Evolutionary conservation across 1,284 basidiomycete genomes (phyloP).

Genomic region (Ustilago hordei): DNA sequence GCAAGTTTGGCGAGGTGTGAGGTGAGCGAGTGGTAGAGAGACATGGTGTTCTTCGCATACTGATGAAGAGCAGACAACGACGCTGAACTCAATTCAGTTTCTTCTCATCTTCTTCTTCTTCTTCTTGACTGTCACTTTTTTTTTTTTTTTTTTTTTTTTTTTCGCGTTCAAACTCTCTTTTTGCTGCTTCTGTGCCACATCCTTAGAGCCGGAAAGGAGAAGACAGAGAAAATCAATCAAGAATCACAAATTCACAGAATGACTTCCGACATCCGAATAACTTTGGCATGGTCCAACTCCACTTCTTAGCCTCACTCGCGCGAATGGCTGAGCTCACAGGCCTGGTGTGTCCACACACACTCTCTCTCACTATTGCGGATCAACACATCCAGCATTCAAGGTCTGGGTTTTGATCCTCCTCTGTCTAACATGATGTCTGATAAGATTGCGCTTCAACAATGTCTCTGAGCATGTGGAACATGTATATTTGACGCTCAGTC

Average conservation of each 20-base stretch:
- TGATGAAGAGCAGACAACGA: background rate
- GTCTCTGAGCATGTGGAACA: too few relatives aligned
- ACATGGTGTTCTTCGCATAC: background rate
- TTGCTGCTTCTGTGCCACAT: background rate
- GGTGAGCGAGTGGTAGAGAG: background rate
- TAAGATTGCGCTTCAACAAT: background rate
- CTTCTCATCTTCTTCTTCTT: background rate
- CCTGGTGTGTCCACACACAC: background rate
- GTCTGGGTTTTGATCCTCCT: background rate
- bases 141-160: background rate
- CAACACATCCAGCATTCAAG: background rate
- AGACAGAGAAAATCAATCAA: background rate
- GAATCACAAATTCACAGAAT: conserved; percentile 11
- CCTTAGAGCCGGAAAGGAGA: background rate
- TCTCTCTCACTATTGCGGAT: background rate
- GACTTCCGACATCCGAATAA: conserved; percentile 12
- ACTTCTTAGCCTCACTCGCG: conserved; percentile 11
- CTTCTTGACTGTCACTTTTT: conserved; percentile 8
- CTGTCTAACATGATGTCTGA: background rate
- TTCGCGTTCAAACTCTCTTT: conserved; percentile 6
- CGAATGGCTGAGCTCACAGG: background rate
- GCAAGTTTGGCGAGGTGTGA: background rate
- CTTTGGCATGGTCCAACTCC: background rate
- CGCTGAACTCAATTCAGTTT: background rate
- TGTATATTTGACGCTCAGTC: conserved; percentile 15